Conservation (phyloP, 2,329 filamentous ascomycete genomes). For the Beauveria sp. region DNA sequence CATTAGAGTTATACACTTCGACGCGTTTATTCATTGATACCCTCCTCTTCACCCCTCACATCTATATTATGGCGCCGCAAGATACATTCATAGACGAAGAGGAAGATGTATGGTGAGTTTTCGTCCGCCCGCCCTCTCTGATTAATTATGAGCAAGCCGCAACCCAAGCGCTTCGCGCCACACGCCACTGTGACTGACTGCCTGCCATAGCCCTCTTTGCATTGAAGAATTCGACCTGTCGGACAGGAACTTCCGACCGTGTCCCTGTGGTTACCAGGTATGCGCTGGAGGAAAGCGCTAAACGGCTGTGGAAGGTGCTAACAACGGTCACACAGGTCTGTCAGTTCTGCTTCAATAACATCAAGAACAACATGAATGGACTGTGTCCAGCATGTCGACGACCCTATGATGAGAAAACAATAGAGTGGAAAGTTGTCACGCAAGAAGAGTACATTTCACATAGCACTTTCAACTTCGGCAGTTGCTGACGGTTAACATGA, state of each 20-base stretch:
- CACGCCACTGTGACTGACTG: conserved; percentile 15
- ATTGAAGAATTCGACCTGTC: conserved; percentile 98
- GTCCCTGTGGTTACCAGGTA: conserved; percentile 97
- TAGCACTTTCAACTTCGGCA: background rate
- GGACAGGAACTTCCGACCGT: conserved; percentile 93
- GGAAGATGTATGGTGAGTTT: conserved; percentile 58
- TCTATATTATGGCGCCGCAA: conserved; percentile 53
- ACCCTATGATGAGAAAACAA: conserved; percentile 93
- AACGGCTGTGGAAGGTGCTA: background rate
- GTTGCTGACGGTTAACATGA: background rate
- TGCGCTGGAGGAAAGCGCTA: conserved; percentile 17
- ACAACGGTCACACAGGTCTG: conserved; percentile 63
- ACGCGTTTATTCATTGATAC: conserved; percentile 16
- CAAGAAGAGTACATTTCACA: conserved; percentile 71
- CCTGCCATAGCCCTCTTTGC: conserved; percentile 71
- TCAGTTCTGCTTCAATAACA: conserved; percentile 99
- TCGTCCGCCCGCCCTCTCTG: background rate
- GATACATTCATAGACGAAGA: conserved; percentile 66
- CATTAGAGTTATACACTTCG: conserved; percentile 15
- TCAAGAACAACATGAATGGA: conserved; percentile 96
- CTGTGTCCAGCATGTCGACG: conserved; percentile 94
- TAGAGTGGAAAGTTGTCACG: conserved; percentile 93
- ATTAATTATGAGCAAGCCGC: background rate
- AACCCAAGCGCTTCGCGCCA: conserved; percentile 12
- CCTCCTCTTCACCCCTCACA: conserved; percentile 15